Base-by-base conservation (phyloP, 2,329 filamentous ascomycete genomes). In the Colletotrichum tabaci region DNA sequence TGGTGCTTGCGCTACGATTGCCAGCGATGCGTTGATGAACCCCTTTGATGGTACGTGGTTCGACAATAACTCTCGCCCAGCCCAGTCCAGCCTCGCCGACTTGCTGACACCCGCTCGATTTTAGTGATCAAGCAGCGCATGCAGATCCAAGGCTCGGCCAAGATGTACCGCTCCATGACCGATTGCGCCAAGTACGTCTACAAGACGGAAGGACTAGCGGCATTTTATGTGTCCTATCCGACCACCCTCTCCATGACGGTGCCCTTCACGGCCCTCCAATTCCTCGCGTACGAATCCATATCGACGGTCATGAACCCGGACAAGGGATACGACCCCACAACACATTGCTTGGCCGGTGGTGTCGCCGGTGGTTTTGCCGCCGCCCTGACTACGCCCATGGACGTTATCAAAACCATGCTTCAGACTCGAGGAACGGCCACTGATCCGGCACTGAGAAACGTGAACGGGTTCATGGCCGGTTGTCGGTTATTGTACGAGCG, bases 191-290 rank as follows among this genome's bases (percentile, higher is more conserved):
- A 88, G 80, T 92, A 94, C 75, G 93, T 99, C 73, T 98, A 98
- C 84, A 90, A 88, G 77, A 92, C 90, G 63, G 96, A 99, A 83
- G 96, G 96, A 65, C 82, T 98, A 56, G 89, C 91, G 62, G 96
- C 96, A 66, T 99, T 99, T 85, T 99, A 99, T 85, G 92, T 99
- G 77, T 99, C 96, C 30, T 99, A 99, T 82, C 96, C 96, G 18
- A 99, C 96, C 23, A 99, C 96, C 2, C 87, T 99, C 38, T 97
- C 94, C 79, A 99, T 99, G 96, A 98, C 96, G 16, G 95, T 99
- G 2, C 96, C 96, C 3, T 99, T 98, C 82, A 98, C 96, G 15
- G 96, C 96, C 10, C 90, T 98, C 12, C 96, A 99, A 81, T 98
- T 99, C 82, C 94, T 98, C 79, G 95, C 95, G 66, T 99, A 99